phyloP scores from a whole-genome alignment of 352 stramenopile genomes.

The Phytophthora macrochlamydospora region DNA sequence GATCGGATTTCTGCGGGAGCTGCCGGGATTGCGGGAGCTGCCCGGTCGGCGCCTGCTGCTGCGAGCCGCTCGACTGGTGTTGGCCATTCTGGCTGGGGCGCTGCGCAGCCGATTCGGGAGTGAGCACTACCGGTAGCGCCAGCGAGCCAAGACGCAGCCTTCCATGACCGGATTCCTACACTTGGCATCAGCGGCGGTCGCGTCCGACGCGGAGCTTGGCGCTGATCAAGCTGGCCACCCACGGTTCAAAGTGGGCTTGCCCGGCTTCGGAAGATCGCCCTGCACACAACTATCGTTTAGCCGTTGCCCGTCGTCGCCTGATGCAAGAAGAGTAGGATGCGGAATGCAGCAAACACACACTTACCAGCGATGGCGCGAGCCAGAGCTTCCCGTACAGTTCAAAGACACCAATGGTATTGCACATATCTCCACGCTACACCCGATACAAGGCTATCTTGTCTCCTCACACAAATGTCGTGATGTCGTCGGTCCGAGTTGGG shows the following conservation, averaged over 20 bases:
- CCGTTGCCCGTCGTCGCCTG: background rate
- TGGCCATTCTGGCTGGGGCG: slow-evolving; percentile 18
- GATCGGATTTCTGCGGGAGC: background rate
- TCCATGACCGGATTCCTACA: background rate
- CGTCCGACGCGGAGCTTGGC: no score
- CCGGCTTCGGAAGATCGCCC: background rate
- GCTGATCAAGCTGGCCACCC: no score
- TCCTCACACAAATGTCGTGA: slow-evolving; percentile 12
- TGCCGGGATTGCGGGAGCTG: slow-evolving; percentile 16
- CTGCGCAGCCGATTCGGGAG: slow-evolving; percentile 23
- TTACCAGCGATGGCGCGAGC: slow-evolving; percentile 30
- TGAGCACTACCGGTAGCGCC: slow-evolving; percentile 3
- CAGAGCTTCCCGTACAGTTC: background rate
- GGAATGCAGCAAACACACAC: background rate
- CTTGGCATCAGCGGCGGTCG: no score
- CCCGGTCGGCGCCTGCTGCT: slow-evolving; percentile 22
- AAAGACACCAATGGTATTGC: slow-evolving; percentile 25
- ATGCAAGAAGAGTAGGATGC: slow-evolving; percentile 23
- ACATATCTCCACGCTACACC: slow-evolving; percentile 7
- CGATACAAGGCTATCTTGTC: background rate
- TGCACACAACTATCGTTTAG: no score
- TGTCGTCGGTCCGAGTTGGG: slow-evolving; percentile 15
- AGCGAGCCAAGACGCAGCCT: background rate
- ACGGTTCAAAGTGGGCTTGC: no score
- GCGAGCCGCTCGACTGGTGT: slow-evolving; percentile 13